Percentiles rank a stretch among this genome's conserved stretches.
phyloP scores from a whole-genome alignment of 805 yeast species.

The Saccharomycopsis malanga region DNA sequence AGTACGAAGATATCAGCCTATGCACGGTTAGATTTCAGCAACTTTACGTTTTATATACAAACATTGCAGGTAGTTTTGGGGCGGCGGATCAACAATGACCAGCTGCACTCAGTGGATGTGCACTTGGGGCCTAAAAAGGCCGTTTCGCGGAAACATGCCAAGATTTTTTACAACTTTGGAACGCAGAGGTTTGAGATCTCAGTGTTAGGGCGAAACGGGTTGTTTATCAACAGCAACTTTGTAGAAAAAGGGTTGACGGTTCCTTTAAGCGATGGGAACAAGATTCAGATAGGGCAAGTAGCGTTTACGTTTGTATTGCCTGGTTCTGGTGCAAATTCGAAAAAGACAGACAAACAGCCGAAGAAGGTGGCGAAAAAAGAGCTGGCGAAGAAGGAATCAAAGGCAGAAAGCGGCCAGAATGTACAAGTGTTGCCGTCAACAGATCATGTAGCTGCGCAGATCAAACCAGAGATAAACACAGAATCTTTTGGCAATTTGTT shows the following conservation, averaged over 20 bases:
- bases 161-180: constrained; percentile 93
- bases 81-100: constrained; percentile 73
- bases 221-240: constrained; percentile 87
- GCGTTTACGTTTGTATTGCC: constrained; percentile 86
- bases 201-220: constrained; percentile 92
- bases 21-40: constrained; percentile 83
- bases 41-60: constrained; percentile 92
- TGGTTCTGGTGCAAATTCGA: constrained; percentile 40
- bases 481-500: too few relatives aligned
- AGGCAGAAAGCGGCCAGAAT: constrained; percentile 33
- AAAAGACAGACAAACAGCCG: too few relatives aligned
- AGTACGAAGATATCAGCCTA: constrained; percentile 38
- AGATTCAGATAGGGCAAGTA: constrained; percentile 89
- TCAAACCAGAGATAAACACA: too few relatives aligned
- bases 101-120: constrained; percentile 72
- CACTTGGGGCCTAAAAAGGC: constrained; percentile 91
- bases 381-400: constrained; percentile 3
- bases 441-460: too few relatives aligned
- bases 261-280: constrained; percentile 72
- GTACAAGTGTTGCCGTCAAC: too few relatives aligned
- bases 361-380: constrained; percentile 23
- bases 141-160: constrained; percentile 89
- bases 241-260: constrained; percentile 89
- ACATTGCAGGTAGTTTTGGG: constrained; percentile 92
- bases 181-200: constrained; percentile 90